phyloP scores from a whole-genome alignment of 2,329 filamentous ascomycete species.

The Cephalotrichum gorgonifer region DNA sequence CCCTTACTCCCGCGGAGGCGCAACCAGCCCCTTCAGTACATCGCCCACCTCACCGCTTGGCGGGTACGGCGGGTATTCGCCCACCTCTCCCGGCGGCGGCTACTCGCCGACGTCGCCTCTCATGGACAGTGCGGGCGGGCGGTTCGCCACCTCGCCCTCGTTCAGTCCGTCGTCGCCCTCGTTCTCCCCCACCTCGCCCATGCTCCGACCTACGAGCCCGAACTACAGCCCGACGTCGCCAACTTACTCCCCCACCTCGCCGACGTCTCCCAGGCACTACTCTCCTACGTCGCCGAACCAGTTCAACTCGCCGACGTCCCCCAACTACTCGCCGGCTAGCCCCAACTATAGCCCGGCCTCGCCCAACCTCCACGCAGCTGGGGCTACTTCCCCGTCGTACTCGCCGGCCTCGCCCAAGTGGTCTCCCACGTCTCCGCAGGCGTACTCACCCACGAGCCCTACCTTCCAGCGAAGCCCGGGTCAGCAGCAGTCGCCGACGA shows the following conservation, averaged over 20 bases:
- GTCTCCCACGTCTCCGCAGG: constrained; percentile 61
- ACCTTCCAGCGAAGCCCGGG: constrained; percentile 44
- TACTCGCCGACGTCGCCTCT: constrained; percentile 71
- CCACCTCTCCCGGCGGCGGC: constrained; percentile 61
- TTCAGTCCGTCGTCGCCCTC: constrained; percentile 55
- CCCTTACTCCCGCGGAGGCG: constrained; percentile 50
- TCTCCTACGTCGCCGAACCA: constrained; percentile 61
- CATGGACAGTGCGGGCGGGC: constrained; percentile 40
- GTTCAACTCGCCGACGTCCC: constrained; percentile 68
- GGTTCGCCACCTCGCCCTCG: constrained; percentile 48
- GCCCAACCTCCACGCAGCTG: constrained; percentile 36
- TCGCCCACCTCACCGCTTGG: constrained; percentile 55
- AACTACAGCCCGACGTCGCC: constrained; percentile 58
- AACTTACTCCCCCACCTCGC: constrained; percentile 53
- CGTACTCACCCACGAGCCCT: constrained; percentile 55
- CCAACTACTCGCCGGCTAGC: constrained; percentile 60
- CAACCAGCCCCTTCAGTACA: constrained; percentile 67
- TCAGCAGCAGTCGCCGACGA: constrained; percentile 50
- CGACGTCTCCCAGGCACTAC: constrained; percentile 45
- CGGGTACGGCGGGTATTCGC: constrained; percentile 56
- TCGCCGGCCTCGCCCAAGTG: constrained; percentile 65
- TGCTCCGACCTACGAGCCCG: constrained; percentile 47
- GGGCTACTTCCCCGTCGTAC: constrained; percentile 48
- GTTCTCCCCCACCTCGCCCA: constrained; percentile 53
- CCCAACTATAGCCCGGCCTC: constrained; percentile 64